Evolutionary conservation across 331 rosid species (phyloP).

Genomic region (Saraca asoca): DNA sequence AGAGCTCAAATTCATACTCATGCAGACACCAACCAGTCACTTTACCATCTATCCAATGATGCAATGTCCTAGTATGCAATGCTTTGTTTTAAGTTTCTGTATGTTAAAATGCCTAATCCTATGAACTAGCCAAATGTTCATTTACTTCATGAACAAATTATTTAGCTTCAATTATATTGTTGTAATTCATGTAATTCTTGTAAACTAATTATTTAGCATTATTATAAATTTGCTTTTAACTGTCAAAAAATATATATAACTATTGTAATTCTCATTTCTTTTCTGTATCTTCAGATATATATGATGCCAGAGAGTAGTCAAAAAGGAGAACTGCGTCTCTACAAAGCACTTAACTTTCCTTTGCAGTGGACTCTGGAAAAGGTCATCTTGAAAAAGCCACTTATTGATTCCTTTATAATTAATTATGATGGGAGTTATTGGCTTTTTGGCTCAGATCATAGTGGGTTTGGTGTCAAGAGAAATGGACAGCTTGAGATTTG

Average conservation of each 20-base stretch:
- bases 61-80: not conserved
- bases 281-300: slow-evolving; percentile 60
- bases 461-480: slow-evolving; percentile 76
- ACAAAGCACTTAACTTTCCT: slow-evolving; percentile 75
- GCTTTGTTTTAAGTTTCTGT: too few relatives aligned
- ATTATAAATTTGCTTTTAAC: not conserved
- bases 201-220: slow-evolving; percentile 3
- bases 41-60: not conserved
- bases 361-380: slow-evolving; percentile 82
- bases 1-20: slow-evolving; percentile 22
- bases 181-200: too few relatives aligned
- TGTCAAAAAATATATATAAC: too few relatives aligned
- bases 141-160: slow-evolving; percentile 10
- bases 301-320: slow-evolving; percentile 93
- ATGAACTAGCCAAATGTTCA: slow-evolving; percentile 11
- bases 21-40: not conserved
- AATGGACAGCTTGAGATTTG: slow-evolving; percentile 95
- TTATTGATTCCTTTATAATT: slow-evolving; percentile 72
- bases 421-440: slow-evolving; percentile 64
- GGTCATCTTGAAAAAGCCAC: slow-evolving; percentile 77
- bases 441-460: slow-evolving; percentile 96
- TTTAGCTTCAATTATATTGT: not conserved
- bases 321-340: slow-evolving; percentile 91
- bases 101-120: not conserved
- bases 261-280: slow-evolving; percentile 28